phyloP scores from a whole-genome alignment of 345 rosid genomes.

The Pistacia vera region DNA sequence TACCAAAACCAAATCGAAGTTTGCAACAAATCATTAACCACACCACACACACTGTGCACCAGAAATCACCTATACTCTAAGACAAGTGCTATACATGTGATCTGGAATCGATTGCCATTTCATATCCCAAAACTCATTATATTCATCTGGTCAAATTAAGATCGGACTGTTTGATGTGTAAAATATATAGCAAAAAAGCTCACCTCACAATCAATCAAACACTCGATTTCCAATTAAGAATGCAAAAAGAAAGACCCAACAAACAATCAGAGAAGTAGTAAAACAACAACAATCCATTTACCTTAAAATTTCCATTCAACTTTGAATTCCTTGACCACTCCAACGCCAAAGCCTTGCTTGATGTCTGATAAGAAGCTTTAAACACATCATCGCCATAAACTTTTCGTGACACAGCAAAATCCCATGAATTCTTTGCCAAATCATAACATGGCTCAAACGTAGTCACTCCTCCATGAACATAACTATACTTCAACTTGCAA shows the following conservation, averaged over 20 bases:
- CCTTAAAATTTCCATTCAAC: slow-evolving; percentile 71
- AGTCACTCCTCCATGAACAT: slow-evolving; percentile 60
- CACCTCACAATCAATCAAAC: neutral
- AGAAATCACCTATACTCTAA: neutral
- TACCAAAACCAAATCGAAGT: neutral
- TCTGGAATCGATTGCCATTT: neutral
- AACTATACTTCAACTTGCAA: slow-evolving; percentile 83
- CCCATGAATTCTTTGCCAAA: slow-evolving; percentile 79
- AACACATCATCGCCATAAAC: slow-evolving; percentile 63
- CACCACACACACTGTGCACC: too few species aligned
- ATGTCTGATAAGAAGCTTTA: slow-evolving; percentile 79
- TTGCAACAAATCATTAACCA: neutral
- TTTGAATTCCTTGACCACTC: slow-evolving; percentile 81
- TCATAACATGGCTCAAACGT: slow-evolving; percentile 85
- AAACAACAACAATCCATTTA: slow-evolving; percentile 21
- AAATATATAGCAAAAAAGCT: neutral
- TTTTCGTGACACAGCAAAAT: slow-evolving; percentile 65
- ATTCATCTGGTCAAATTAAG: slow-evolving; percentile 4
- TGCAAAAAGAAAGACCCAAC: neutral
- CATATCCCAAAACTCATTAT: slow-evolving; percentile 1
- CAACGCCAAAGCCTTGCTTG: slow-evolving; percentile 65
- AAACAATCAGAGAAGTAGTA: neutral
- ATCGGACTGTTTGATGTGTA: neutral
- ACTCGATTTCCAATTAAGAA: neutral
- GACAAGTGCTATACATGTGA: neutral